Conservation (phyloP, 148 eudicot genomes). For the Polygonum maritimum region DNA sequence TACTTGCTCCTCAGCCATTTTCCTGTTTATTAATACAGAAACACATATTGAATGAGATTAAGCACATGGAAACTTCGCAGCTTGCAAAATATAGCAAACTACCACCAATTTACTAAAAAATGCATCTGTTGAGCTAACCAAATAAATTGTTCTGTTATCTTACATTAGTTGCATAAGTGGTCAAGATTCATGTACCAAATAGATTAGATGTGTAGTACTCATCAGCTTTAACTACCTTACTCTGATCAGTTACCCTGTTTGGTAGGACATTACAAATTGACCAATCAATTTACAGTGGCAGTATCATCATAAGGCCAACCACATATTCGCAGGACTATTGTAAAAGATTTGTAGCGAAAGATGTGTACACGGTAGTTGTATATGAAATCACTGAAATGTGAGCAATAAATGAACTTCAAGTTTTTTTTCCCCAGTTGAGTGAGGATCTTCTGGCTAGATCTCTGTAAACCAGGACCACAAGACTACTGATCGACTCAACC, state of each 20-base stretch:
- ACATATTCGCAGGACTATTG: not conserved
- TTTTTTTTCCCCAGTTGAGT: not conserved
- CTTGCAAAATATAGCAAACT: not conserved
- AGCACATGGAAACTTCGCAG: not conserved
- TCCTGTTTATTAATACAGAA: conserved; percentile 27
- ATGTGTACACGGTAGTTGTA: not conserved
- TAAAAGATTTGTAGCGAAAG: not conserved
- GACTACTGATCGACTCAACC: too few relatives aligned
- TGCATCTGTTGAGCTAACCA: too few relatives aligned
- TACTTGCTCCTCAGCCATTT: conserved; percentile 79
- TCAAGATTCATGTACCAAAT: too few relatives aligned
- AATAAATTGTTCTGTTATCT: too few relatives aligned
- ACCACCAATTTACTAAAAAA: too few relatives aligned
- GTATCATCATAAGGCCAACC: not conserved
- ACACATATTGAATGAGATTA: not conserved
- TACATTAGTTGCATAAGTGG: too few relatives aligned
- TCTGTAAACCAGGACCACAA: not conserved
- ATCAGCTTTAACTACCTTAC: not conserved
- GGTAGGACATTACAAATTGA: not conserved
- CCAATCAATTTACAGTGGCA: not conserved
- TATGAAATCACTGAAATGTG: too few relatives aligned
- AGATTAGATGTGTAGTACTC: too few relatives aligned
- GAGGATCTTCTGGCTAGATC: not conserved
- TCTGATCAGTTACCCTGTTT: not conserved
- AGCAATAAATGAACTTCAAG: not conserved